Conservation (phyloP, 257 asterid species). For the Nicotiana noctiflora region DNA sequence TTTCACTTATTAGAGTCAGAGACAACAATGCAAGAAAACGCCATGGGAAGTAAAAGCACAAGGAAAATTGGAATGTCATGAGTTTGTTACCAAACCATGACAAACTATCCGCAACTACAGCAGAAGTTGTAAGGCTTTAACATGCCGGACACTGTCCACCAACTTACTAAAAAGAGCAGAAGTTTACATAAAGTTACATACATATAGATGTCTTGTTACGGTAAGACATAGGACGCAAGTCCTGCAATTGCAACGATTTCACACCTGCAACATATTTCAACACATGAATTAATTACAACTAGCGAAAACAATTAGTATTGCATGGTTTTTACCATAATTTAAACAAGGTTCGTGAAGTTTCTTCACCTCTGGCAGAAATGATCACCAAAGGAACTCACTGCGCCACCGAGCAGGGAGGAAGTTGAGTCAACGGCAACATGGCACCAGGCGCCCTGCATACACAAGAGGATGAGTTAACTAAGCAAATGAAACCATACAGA, state of each 20-base stretch:
- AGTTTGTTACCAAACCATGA: neutral
- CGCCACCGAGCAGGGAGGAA: constrained; percentile 24
- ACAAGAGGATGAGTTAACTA: neutral
- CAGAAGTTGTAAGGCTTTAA: neutral
- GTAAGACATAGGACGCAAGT: neutral
- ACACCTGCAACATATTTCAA: constrained; percentile 3
- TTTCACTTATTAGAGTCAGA: neutral
- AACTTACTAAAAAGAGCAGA: neutral
- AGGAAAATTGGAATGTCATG: neutral
- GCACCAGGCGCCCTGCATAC: constrained; percentile 28
- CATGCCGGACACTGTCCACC: neutral
- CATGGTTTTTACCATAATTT: neutral
- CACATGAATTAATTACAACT: neutral
- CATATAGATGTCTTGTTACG: neutral
- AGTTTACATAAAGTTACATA: neutral
- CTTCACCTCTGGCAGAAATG: neutral
- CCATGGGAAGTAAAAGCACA: neutral
- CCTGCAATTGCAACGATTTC: neutral
- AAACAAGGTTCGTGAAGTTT: neutral
- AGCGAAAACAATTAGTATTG: neutral
- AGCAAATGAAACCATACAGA: neutral
- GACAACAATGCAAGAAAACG: neutral
- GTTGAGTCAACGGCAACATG: constrained; percentile 11
- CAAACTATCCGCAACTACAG: neutral
- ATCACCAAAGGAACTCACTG: constrained; percentile 15